Percentiles rank a stretch among this genome's conserved stretches.
Evolutionary conservation across 176 grass and related monocot genomes (phyloP).

Genomic region (Aegilops sharonensis): DNA sequence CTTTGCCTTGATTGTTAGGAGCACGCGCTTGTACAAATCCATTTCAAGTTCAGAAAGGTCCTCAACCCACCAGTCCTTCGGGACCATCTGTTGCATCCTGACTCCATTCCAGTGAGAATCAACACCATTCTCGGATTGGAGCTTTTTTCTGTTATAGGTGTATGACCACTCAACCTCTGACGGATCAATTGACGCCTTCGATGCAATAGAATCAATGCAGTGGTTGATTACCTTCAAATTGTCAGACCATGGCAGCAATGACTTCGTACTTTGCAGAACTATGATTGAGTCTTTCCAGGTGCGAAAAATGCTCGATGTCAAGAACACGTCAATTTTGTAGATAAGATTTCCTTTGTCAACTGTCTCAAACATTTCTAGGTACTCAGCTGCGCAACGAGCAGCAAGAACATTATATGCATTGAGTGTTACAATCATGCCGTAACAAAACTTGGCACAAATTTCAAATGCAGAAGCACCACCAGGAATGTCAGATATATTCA

Average conservation of each 20-base stretch:
- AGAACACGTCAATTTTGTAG: slow-evolving; percentile 97
- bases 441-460: slow-evolving; percentile 98
- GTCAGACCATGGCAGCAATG: slow-evolving; percentile 69
- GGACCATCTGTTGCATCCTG: slow-evolving; percentile 69
- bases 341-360: slow-evolving; percentile 96
- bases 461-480: slow-evolving; percentile 91
- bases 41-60: slow-evolving; percentile 94
- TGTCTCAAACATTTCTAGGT: slow-evolving; percentile 93
- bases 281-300: slow-evolving; percentile 96
- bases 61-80: slow-evolving; percentile 99
- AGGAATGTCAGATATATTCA: slow-evolving; percentile 86
- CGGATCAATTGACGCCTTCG: slow-evolving; percentile 78
- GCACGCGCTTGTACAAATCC: slow-evolving; percentile 82
- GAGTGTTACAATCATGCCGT: slow-evolving; percentile 90
- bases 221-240: slow-evolving; percentile 80
- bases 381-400: slow-evolving; percentile 81
- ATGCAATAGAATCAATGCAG: slow-evolving; percentile 81
- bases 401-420: slow-evolving; percentile 96
- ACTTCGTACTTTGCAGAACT: slow-evolving; percentile 80
- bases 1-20: slow-evolving; percentile 56
- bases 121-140: slow-evolving; percentile 69
- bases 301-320: slow-evolving; percentile 80
- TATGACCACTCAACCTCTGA: slow-evolving; percentile 94
- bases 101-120: slow-evolving; percentile 90
- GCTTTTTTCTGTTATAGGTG: slow-evolving; percentile 96